These are phyloP conservation scores for Leccinum truebloodii DNA, from an alignment of 768 basidiomycete species.

Conservation along the genomic window DNA sequence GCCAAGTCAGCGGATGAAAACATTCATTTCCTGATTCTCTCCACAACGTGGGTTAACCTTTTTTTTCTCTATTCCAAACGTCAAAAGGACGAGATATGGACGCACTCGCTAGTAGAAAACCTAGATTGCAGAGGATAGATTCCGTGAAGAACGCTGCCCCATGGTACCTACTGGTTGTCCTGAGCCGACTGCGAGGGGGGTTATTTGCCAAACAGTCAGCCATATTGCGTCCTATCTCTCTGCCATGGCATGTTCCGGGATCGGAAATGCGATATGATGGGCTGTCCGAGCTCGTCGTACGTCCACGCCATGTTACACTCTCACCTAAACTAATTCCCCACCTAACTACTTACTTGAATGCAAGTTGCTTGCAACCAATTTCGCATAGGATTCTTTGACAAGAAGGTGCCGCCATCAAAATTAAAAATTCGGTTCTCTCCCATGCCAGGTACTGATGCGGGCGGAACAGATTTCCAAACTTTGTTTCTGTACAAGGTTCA, in stretches of 20 bases:
- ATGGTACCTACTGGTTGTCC: neutral
- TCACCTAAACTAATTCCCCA: neutral
- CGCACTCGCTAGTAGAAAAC: neutral
- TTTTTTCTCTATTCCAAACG: conserved; percentile 9
- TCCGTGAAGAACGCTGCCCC: neutral
- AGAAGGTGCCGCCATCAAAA: conserved; percentile 10
- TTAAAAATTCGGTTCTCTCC: conserved; percentile 14
- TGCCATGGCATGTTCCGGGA: neutral
- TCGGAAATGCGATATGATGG: neutral
- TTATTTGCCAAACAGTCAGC: neutral
- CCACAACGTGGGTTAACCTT: conserved; percentile 30
- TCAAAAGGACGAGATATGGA: conserved; percentile 1
- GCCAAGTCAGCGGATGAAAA: neutral
- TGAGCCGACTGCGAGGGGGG: neutral
- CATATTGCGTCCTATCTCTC: neutral
- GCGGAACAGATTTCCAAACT: conserved; percentile 14
- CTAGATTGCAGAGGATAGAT: neutral
- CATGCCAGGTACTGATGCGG: conserved; percentile 13
- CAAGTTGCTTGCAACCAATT: conserved; percentile 10
- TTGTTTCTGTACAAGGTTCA: conserved; percentile 18
- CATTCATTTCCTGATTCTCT: neutral
- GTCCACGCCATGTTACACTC: conserved; percentile 1
- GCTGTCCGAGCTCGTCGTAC: neutral
- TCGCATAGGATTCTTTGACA: neutral
- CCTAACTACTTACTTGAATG: conserved; percentile 1